A percentile compares a stretch with the other conserved stretches of the same genome.
phyloP scores from a whole-genome alignment of 75 land plant species.

The Picea sitchensis region DNA sequence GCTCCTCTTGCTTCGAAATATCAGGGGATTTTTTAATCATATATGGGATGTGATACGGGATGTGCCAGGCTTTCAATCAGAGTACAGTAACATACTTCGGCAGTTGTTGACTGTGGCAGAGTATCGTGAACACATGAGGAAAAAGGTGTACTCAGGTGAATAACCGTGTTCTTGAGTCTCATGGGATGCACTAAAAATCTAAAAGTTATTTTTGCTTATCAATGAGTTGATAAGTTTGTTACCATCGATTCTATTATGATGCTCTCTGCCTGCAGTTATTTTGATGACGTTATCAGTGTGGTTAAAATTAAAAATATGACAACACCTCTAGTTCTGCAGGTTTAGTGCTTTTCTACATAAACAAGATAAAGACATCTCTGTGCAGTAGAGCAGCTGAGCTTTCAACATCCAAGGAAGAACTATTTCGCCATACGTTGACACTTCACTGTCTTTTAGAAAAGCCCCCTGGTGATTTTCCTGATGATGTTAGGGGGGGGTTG shows the following conservation, averaged over 20 bases:
- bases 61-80: conserved; percentile 69
- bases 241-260: background rate
- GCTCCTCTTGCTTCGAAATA: conserved; percentile 46
- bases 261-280: background rate
- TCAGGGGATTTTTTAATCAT: conserved; percentile 64
- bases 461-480: conserved; percentile 79
- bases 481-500: conserved; percentile 44
- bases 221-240: background rate
- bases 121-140: conserved; percentile 75
- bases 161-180: background rate
- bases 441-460: conserved; percentile 73
- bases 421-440: conserved; percentile 53
- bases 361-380: conserved; percentile 49
- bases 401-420: conserved; percentile 66
- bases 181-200: background rate
- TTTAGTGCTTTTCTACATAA: conserved; percentile 57
- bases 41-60: conserved; percentile 62
- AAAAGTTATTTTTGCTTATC: background rate
- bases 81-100: conserved; percentile 71
- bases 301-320: background rate
- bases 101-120: conserved; percentile 54
- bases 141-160: conserved; percentile 63
- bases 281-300: background rate
- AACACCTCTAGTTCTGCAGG: conserved; percentile 26
- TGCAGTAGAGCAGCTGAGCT: conserved; percentile 15